phyloP scores from a whole-genome alignment of 140 eudicot species.

The Bidens hawaiensis region DNA sequence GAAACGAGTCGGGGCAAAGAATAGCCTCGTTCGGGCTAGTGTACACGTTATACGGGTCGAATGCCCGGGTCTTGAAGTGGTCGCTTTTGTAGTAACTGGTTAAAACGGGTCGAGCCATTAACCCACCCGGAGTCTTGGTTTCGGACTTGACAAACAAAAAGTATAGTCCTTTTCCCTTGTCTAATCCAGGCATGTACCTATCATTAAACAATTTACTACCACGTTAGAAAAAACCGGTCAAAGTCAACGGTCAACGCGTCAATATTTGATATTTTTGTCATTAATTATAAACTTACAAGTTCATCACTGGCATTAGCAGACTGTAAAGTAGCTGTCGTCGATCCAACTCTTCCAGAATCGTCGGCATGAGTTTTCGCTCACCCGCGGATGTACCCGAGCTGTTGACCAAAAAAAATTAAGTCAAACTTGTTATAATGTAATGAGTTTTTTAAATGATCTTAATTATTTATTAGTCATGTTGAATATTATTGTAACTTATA shows the following conservation, averaged over 20 bases:
- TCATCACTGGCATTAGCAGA: conserved; percentile 92
- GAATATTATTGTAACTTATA: no score
- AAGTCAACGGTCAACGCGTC: conserved; percentile 3
- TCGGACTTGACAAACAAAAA: conserved; percentile 77
- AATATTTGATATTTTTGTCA: neutral
- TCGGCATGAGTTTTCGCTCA: conserved; percentile 80
- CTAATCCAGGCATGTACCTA: conserved; percentile 75
- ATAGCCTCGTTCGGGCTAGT: conserved; percentile 87
- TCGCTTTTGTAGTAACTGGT: conserved; percentile 86
- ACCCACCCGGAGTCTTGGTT: conserved; percentile 81
- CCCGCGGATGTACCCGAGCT: conserved; percentile 95
- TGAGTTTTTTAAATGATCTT: no score
- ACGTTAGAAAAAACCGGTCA: conserved; percentile 8
- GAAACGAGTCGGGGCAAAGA: conserved; percentile 78
- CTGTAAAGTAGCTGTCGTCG: conserved; percentile 86
- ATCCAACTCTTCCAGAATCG: conserved; percentile 76
- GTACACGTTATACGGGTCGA: conserved; percentile 77
- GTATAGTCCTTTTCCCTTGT: conserved; percentile 81
- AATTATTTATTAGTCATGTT: no score
- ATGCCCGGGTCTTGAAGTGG: conserved; percentile 80
- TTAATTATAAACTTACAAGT: conserved; percentile 50
- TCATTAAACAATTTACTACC: conserved; percentile 8
- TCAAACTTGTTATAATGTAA: no score
- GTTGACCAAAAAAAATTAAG: neutral
- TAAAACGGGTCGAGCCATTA: conserved; percentile 77